These are phyloP conservation scores for Podaxis sp. DNA, from an alignment of 768 basidiomycete species.

Conservation along the genomic window DNA sequence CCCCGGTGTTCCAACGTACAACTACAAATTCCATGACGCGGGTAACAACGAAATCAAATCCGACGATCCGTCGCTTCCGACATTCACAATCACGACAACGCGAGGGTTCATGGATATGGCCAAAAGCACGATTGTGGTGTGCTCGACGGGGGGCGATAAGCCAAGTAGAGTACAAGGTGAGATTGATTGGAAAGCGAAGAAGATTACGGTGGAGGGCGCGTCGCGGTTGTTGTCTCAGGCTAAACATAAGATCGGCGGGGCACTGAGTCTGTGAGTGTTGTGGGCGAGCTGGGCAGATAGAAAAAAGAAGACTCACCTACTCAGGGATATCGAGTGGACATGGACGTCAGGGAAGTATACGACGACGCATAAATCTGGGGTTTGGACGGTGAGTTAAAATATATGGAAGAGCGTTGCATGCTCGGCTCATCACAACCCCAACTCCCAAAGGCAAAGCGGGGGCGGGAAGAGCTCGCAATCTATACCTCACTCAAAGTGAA, in stretches of 20 bases:
- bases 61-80: conserved; percentile 9
- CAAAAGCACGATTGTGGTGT: conserved; percentile 6
- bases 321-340: conserved; percentile 18
- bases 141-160: background rate
- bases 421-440: background rate
- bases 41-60: conserved; percentile 16
- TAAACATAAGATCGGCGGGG: conserved; percentile 18
- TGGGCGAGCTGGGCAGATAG: background rate
- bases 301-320: background rate
- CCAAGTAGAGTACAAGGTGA: conserved; percentile 1
- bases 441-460: conserved; percentile 16
- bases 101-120: conserved; percentile 4
- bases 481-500: conserved; percentile 14
- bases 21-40: conserved; percentile 10
- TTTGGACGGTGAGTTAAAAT: conserved; percentile 18
- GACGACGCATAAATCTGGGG: conserved; percentile 7
- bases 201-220: conserved; percentile 12
- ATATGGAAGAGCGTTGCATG: background rate
- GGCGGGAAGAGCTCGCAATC: conserved; percentile 13
- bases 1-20: background rate
- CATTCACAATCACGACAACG: conserved; percentile 12
- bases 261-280: conserved; percentile 15
- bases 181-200: conserved; percentile 20
- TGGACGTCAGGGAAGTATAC: conserved; percentile 19
- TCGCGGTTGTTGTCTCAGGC: conserved; percentile 9